Evolutionary conservation across 2,329 filamentous ascomycete genomes (phyloP).

Genomic region (Aspergillus viridinutans): DNA sequence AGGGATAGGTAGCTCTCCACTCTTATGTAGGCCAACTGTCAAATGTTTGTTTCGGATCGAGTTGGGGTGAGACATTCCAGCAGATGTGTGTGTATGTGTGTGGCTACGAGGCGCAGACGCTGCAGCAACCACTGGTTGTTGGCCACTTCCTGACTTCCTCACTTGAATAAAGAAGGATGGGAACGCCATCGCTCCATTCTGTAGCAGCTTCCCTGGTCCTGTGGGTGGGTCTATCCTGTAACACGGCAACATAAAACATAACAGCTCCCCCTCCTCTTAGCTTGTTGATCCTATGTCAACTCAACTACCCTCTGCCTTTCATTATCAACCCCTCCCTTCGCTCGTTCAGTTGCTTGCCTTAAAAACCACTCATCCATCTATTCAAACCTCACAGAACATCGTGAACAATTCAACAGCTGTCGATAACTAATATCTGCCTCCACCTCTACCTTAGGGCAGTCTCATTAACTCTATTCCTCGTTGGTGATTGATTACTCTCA

Average conservation of each 20-base stretch:
- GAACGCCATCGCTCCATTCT: constrained; percentile 9
- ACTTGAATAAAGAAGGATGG: constrained; percentile 3
- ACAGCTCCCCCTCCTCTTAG: constrained; percentile 18
- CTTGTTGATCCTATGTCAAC: constrained; percentile 11
- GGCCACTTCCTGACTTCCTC: constrained; percentile 14
- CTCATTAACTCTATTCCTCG: constrained; percentile 4
- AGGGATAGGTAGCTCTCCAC: neutral
- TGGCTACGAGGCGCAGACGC: constrained; percentile 14
- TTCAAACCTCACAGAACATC: neutral
- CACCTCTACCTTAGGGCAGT: constrained; percentile 11
- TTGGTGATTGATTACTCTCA: neutral
- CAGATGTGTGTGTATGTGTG: constrained; percentile 10
- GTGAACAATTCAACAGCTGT: constrained; percentile 7
- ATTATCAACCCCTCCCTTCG: neutral
- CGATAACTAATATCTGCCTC: constrained; percentile 2
- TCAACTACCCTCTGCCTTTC: neutral
- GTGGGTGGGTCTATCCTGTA: constrained; percentile 23
- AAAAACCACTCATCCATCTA: constrained; percentile 3
- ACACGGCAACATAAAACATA: constrained; percentile 28
- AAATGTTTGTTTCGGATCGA: constrained; percentile 9
- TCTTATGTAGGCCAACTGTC: neutral
- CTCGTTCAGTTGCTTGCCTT: neutral
- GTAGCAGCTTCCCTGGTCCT: constrained; percentile 24
- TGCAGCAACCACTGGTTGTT: constrained; percentile 12
- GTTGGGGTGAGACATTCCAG: constrained; percentile 22